Conservation (phyloP, 305 asterid species). For the Fraxinus greggii region DNA sequence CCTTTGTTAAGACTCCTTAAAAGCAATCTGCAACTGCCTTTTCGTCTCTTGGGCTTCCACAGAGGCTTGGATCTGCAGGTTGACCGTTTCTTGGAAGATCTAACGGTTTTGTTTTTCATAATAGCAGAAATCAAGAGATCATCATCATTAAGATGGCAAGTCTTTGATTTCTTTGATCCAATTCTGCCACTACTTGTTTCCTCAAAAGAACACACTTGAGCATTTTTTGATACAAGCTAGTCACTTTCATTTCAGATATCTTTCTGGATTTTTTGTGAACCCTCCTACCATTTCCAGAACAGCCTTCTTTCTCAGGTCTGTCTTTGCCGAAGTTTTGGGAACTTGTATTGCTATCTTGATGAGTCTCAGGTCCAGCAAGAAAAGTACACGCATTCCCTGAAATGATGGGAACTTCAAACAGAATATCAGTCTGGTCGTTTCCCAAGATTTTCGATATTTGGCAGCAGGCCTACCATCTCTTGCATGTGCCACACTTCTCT, state of each 20-base stretch:
- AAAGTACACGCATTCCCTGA: constrained; percentile 42
- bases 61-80: constrained; percentile 47
- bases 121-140: constrained; percentile 86
- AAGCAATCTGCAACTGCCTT: constrained; percentile 67
- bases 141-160: constrained; percentile 50
- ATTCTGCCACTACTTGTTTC: constrained; percentile 35
- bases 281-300: constrained; percentile 38
- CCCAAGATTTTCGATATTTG: constrained; percentile 47
- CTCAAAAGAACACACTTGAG: background rate
- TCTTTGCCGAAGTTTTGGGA: constrained; percentile 39
- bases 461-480: constrained; percentile 44
- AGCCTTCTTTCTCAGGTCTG: constrained; percentile 38
- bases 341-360: constrained; percentile 47
- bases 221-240: constrained; percentile 26
- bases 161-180: constrained; percentile 25
- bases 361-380: constrained; percentile 40
- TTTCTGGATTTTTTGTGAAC: constrained; percentile 60
- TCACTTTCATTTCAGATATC: constrained; percentile 59
- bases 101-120: constrained; percentile 49
- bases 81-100: constrained; percentile 47
- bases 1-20: constrained; percentile 22
- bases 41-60: constrained; percentile 63
- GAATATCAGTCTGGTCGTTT: constrained; percentile 37
- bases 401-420: constrained; percentile 63
- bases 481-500: constrained; percentile 54